A percentile compares a stretch with the other conserved stretches of the same genome.
Conservation (phyloP, 768 basidiomycete species). For the Suillus hirtellus region DNA sequence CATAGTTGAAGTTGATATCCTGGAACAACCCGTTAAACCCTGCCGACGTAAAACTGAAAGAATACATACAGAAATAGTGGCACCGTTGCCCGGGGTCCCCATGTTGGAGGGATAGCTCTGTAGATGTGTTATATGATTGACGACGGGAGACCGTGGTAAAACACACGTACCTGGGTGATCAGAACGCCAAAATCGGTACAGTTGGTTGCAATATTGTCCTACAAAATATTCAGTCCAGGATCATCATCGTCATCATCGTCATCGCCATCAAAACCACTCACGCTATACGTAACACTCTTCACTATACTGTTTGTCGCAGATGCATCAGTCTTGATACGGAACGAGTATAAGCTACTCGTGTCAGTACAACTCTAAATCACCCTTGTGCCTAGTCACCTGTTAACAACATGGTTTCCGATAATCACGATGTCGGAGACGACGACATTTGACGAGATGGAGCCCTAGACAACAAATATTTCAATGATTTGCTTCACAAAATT, state of each 20-base stretch:
- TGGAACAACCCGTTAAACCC: slow-evolving; percentile 20
- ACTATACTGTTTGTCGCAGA: slow-evolving; percentile 48
- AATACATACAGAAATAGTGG: slow-evolving; percentile 52
- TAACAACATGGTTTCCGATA: slow-evolving; percentile 50
- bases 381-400: slow-evolving; percentile 41
- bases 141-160: not conserved
- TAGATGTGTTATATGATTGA: not conserved
- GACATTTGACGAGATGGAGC: slow-evolving; percentile 50
- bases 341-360: slow-evolving; percentile 45
- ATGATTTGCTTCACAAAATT: not conserved
- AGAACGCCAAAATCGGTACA: slow-evolving; percentile 53
- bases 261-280: slow-evolving; percentile 22
- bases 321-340: slow-evolving; percentile 62
- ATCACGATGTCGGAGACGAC: slow-evolving; percentile 51
- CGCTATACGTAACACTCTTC: slow-evolving; percentile 49
- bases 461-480: slow-evolving; percentile 34
- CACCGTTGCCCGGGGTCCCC: slow-evolving; percentile 57
- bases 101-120: slow-evolving; percentile 58
- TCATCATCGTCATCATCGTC: not conserved
- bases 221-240: slow-evolving; percentile 1
- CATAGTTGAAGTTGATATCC: slow-evolving; percentile 49
- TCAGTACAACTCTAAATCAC: slow-evolving; percentile 1
- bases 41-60: not conserved
- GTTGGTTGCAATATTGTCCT: slow-evolving; percentile 56
- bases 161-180: slow-evolving; percentile 51